These are phyloP conservation scores for Pseudopyrenochaeta lycopersici DNA, from an alignment of 2,329 filamentous ascomycete species.

Conservation along the genomic window DNA sequence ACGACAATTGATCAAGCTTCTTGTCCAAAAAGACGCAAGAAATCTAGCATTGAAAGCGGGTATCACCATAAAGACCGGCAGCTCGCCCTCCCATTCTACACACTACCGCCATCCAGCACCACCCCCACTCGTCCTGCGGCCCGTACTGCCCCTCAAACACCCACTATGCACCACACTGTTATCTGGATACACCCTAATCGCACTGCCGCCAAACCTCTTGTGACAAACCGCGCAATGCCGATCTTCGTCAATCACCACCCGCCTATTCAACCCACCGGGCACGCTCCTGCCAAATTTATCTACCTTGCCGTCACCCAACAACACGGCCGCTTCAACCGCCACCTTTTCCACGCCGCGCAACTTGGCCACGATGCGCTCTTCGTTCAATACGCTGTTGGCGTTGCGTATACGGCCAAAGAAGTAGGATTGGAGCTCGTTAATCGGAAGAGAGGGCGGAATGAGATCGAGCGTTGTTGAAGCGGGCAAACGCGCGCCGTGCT, in stretches of 20 bases:
- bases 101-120: slow-evolving; percentile 5
- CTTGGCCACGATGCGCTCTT: slow-evolving; percentile 78
- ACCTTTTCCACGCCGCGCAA: slow-evolving; percentile 82
- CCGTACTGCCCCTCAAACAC: slow-evolving; percentile 51
- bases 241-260: slow-evolving; percentile 87
- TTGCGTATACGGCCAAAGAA: slow-evolving; percentile 90
- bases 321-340: slow-evolving; percentile 75
- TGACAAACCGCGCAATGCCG: slow-evolving; percentile 91
- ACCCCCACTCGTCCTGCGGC: slow-evolving; percentile 15
- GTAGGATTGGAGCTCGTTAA: slow-evolving; percentile 84
- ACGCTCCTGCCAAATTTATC: slow-evolving; percentile 60
- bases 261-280: slow-evolving; percentile 65
- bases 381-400: slow-evolving; percentile 82
- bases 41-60: neutral
- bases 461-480: slow-evolving; percentile 85
- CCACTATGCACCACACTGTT: slow-evolving; percentile 60
- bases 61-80: neutral
- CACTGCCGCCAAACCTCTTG: slow-evolving; percentile 89
- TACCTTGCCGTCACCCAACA: slow-evolving; percentile 76
- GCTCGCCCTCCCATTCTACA: neutral
- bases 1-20: slow-evolving; percentile 62
- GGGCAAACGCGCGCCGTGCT: slow-evolving; percentile 90
- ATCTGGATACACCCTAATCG: slow-evolving; percentile 88
- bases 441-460: slow-evolving; percentile 81
- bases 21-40: too few relatives aligned